Evolutionary conservation across 2,329 filamentous ascomycete genomes (phyloP), one percentile per base, ranked within the genome.

Genomic region (Penicillium griseofulvum): DNA sequence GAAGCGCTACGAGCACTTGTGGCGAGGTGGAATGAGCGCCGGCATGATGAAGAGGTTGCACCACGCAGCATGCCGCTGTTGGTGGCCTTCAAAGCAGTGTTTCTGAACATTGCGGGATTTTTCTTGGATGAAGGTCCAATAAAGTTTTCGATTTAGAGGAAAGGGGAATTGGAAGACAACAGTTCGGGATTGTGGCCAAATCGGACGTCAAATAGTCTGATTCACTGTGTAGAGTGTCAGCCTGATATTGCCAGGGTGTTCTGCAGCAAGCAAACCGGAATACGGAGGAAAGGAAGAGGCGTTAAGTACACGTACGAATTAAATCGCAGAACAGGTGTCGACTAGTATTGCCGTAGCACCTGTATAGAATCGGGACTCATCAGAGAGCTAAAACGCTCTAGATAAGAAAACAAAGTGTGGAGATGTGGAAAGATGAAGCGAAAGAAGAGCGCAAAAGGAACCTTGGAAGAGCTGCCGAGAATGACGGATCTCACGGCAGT

Each of bases 321-420:
- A 54, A 57, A 57, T 47, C 43, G 46, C 57, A 65, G 62, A 62
- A 64, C 70, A 73, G 71, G 71, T 73, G 69, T 72, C 69, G 71
- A 73, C 71, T 71, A 71, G 55, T 61, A 65, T 66, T 73, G 71
- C 71, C 70, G 71, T 72, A 72, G 63, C 71, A 73, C 71, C 71
- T 73, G 71, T 63, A 63, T 62, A 61, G 50, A 68, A 65, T 64
- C 67, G 61, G 65, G 62, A 73, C 68, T 71, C 71, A 73, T 73
- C 68, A 73, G 71, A 73, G 68, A 73, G 71, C 67, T 61, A 52
- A 66, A 65, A 60, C 64, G 65, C 68, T 70, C 68, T 69, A 60
- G 57, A 65, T 52, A 38, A 52, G 39, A 57, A 50, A 56, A 24
- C 43, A 49, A 57, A 52, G 48, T 54, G 37, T 49, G 55, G 57